phyloP scores from a whole-genome alignment of 495 filamentous ascomycete species.

The Wilcoxina mikolae region DNA sequence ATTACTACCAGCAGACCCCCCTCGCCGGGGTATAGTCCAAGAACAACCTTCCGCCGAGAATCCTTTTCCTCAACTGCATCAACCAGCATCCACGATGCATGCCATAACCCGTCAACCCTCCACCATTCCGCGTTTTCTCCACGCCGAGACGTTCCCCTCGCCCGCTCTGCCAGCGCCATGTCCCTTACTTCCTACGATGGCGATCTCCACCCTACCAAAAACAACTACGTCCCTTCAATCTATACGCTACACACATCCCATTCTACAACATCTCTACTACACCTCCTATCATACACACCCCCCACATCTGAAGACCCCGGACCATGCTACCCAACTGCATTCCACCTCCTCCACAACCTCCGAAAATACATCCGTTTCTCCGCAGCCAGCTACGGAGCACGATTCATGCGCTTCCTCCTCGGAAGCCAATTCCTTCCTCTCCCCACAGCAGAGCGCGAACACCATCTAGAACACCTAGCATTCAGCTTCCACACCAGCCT shows the following conservation, averaged over 20 bases:
- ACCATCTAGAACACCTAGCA: slow-evolving; percentile 50
- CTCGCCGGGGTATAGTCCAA: slow-evolving; percentile 10
- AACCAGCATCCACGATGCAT: slow-evolving; percentile 9
- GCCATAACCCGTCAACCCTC: no score
- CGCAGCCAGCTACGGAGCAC: slow-evolving; percentile 60
- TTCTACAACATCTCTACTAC: slow-evolving; percentile 47
- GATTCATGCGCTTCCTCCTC: slow-evolving; percentile 55
- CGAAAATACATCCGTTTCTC: slow-evolving; percentile 63
- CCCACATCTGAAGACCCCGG: slow-evolving; percentile 32
- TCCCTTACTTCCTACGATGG: slow-evolving; percentile 4
- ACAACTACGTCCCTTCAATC: slow-evolving; percentile 41
- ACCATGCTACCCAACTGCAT: slow-evolving; percentile 48
- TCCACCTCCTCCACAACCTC: slow-evolving; percentile 54
- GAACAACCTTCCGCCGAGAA: slow-evolving; percentile 14
- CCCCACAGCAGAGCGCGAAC: slow-evolving; percentile 21
- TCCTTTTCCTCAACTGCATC: slow-evolving; percentile 17
- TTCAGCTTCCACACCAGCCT: slow-evolving; percentile 59
- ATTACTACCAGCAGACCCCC: slow-evolving; percentile 4
- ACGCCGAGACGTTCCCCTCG: not conserved
- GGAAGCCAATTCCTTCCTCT: slow-evolving; percentile 35
- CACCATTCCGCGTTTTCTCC: not conserved
- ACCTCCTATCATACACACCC: slow-evolving; percentile 42
- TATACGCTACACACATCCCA: slow-evolving; percentile 53
- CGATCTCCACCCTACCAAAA: not conserved
- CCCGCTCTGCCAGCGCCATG: not conserved